A percentile compares a stretch with the other conserved stretches of the same genome.
These are phyloP conservation scores for Microdochium bolleyi DNA, from an alignment of 2,329 filamentous ascomycete genomes.

Conservation along the genomic window DNA sequence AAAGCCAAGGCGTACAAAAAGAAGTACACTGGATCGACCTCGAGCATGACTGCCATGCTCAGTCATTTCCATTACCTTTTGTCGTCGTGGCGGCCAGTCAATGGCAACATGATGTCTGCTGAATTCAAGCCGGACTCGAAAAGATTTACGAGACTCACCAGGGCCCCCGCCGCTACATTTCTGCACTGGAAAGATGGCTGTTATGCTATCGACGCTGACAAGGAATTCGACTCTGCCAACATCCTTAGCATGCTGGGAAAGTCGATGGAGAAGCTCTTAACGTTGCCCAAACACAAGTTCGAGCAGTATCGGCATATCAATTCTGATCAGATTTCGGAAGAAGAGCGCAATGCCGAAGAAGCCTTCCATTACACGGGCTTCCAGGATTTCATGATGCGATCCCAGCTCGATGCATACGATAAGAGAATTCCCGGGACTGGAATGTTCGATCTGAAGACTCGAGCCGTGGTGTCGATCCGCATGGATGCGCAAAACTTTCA, in stretches of 20 bases:
- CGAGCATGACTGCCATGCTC: slow-evolving; percentile 85
- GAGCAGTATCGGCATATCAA: slow-evolving; percentile 71
- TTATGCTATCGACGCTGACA: slow-evolving; percentile 95
- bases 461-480: slow-evolving; percentile 83
- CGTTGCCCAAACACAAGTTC: slow-evolving; percentile 72
- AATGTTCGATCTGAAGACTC: slow-evolving; percentile 94
- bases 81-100: slow-evolving; percentile 72
- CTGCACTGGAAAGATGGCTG: slow-evolving; percentile 73
- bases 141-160: slow-evolving; percentile 64
- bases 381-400: slow-evolving; percentile 87
- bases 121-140: slow-evolving; percentile 53
- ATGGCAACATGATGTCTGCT: slow-evolving; percentile 57
- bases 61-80: slow-evolving; percentile 90
- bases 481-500: slow-evolving; percentile 73
- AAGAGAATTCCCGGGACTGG: slow-evolving; percentile 79
- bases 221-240: slow-evolving; percentile 78
- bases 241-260: slow-evolving; percentile 88
- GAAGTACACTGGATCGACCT: slow-evolving; percentile 91
- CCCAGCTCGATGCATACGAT: slow-evolving; percentile 88
- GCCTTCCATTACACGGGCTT: slow-evolving; percentile 82
- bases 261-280: slow-evolving; percentile 93
- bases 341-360: slow-evolving; percentile 65
- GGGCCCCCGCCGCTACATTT: slow-evolving; percentile 72
- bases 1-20: slow-evolving; percentile 59
- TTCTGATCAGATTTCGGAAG: slow-evolving; percentile 61